Conservation (phyloP, 2,329 filamentous ascomycete species). For the Diaporthe sp. region DNA sequence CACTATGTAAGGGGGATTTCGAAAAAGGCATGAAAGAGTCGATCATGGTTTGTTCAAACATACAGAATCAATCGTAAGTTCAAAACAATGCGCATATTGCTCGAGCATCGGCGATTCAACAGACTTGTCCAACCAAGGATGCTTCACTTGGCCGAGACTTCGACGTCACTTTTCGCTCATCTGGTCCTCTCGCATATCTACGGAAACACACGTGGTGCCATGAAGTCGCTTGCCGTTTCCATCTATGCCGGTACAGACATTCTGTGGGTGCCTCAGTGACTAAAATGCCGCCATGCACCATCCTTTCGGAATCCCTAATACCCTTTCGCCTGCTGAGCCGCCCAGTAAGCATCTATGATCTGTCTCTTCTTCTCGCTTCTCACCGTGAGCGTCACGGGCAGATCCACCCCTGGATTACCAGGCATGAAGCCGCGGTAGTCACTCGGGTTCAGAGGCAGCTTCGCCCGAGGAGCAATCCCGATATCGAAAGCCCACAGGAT, state of each 20-base stretch:
- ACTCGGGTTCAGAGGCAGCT: background rate
- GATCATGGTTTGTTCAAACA: background rate
- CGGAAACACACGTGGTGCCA: background rate
- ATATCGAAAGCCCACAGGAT: conserved; percentile 58
- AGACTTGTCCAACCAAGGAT: background rate
- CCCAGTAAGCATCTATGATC: background rate
- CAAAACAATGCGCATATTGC: background rate
- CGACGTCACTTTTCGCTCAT: background rate
- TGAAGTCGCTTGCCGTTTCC: background rate
- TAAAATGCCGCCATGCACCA: background rate
- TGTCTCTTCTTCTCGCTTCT: background rate
- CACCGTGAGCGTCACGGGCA: conserved; percentile 7
- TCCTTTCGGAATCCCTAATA: background rate
- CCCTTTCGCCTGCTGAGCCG: background rate
- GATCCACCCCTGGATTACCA: background rate
- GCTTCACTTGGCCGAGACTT: background rate
- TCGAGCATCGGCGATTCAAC: background rate
- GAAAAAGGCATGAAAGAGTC: background rate
- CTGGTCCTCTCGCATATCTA: background rate
- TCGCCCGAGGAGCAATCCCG: background rate
- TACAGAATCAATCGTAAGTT: background rate
- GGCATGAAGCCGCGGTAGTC: conserved; percentile 3
- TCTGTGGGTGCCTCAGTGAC: background rate
- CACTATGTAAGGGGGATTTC: background rate
- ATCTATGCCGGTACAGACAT: background rate